Conservation (phyloP, 805 yeast species). For the Ogataea allantospora region DNA sequence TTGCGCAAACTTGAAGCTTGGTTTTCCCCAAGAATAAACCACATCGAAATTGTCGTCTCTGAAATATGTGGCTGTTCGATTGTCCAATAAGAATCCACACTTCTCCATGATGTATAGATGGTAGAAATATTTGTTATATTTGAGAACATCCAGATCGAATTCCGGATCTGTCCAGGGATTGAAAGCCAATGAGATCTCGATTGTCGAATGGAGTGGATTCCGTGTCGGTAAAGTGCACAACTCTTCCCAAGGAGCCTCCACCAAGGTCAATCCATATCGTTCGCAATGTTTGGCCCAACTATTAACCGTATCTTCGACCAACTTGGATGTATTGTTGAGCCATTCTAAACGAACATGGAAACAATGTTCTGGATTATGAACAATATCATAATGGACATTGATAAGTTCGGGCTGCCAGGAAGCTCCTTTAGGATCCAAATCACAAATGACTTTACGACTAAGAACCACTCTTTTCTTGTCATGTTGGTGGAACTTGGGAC, state of each 20-base stretch:
- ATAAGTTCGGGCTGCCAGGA: constrained; percentile 78
- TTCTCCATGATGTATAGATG: constrained; percentile 70
- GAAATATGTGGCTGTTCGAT: constrained; percentile 67
- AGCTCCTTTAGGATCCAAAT: constrained; percentile 69
- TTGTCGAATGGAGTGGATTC: constrained; percentile 88
- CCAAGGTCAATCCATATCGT: constrained; percentile 73
- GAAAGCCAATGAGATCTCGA: constrained; percentile 61
- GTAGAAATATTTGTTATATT: constrained; percentile 63
- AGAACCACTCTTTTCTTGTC: constrained; percentile 43
- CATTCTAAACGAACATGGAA: constrained; percentile 90
- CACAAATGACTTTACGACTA: constrained; percentile 63
- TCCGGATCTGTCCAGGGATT: constrained; percentile 71
- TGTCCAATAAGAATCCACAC: constrained; percentile 78
- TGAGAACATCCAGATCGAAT: constrained; percentile 43
- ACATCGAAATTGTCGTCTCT: constrained; percentile 56
- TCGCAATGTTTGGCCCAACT: constrained; percentile 83
- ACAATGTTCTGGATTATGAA: constrained; percentile 93
- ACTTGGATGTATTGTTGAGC: constrained; percentile 84
- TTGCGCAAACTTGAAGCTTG: constrained; percentile 78
- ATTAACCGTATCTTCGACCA: constrained; percentile 74
- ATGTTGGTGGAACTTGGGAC: not conserved
- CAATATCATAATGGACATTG: constrained; percentile 84
- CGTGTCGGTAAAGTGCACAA: constrained; percentile 68
- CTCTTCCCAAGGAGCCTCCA: constrained; percentile 92
- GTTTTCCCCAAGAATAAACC: constrained; percentile 87